Base-by-base conservation (phyloP, 108 stramenopile species). In the Seminavis robusta region DNA sequence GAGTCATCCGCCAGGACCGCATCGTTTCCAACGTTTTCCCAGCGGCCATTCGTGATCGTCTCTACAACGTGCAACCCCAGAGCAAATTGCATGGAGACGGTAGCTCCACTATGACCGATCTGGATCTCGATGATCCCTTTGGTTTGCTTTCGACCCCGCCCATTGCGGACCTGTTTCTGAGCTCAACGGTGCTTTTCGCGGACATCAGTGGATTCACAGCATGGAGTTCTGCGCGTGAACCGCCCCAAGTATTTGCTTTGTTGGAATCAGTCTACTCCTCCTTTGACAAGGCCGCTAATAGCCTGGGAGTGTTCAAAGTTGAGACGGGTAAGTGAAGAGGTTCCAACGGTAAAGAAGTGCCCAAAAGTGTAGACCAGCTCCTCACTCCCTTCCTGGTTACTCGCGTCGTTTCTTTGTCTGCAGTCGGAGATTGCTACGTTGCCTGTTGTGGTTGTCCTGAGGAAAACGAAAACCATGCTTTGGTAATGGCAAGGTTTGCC, bases 391-490 rank as follows among this genome's bases (percentile, higher is more conserved):
- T n/a, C n/a, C n/a, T n/a, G n/a, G n/a, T n/a, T n/a, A n/a, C n/a
- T n/a, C n/a, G n/a, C n/a, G n/a, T n/a, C n/a, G n/a, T n/a, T n/a
- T n/a, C n/a, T n/a, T n/a, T n/a, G n/a, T n/a, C n/a, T n/a, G n/a
- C n/a, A n/a, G 0, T 27, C 25, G 11, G 56, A 7, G 13, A 20
- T 65, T 20, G 58, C 38, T 61, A n/a, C 34, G n/a, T 44, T 7
- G 43, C 43, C n/a, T n/a, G n/a, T n/a, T n/a, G n/a, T n/a, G n/a
- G n/a, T n/a, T n/a, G n/a, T n/a, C n/a, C n/a, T n/a, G n/a, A n/a
- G n/a, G n/a, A n/a, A n/a, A n/a, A n/a, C n/a, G n/a, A n/a, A 53
- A 39, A 64, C 16, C 63, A 64, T 30, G 63, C 63, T 29, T 26
- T 31, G 0, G 37, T 64, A 0, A 64, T 64, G 54, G 55, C 54